Conservation (phyloP, 2,329 filamentous ascomycete species). For the Peltaster fructicola region DNA sequence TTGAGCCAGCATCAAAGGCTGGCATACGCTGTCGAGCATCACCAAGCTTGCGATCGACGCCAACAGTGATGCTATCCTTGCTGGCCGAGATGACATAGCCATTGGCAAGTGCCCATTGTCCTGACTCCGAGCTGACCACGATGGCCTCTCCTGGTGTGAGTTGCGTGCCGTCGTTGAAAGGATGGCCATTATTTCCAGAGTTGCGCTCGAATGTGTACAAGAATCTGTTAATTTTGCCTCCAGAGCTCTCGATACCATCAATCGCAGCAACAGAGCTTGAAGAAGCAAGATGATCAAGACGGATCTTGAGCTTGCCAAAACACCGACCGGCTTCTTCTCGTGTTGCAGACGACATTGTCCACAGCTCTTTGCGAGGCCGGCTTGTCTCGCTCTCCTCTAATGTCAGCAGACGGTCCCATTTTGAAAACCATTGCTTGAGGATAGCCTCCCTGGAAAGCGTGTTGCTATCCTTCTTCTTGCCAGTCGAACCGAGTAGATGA, state of each 20-base stretch:
- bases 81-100: constrained; percentile 71
- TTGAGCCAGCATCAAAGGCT: constrained; percentile 57
- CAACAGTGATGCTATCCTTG: constrained; percentile 62
- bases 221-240: constrained; percentile 77
- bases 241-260: constrained; percentile 20
- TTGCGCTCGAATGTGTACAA: constrained; percentile 66
- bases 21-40: constrained; percentile 60
- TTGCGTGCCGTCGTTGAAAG: constrained; percentile 72
- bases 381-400: constrained; percentile 54
- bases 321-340: constrained; percentile 78
- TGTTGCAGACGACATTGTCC: constrained; percentile 63
- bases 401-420: constrained; percentile 85
- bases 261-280: constrained; percentile 7
- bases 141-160: constrained; percentile 75
- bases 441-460: constrained; percentile 40
- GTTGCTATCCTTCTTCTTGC: constrained; percentile 35
- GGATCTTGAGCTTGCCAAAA: constrained; percentile 73
- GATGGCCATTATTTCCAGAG: constrained; percentile 38
- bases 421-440: constrained; percentile 73
- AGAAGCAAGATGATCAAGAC: constrained; percentile 22
- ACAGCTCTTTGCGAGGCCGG: neutral
- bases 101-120: constrained; percentile 86
- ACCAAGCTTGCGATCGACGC: constrained; percentile 77
- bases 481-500: constrained; percentile 10
- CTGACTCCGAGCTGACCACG: constrained; percentile 88